Evolutionary conservation across 768 basidiomycete genomes (phyloP).

Genomic region (Rossbeevera mucosa): DNA sequence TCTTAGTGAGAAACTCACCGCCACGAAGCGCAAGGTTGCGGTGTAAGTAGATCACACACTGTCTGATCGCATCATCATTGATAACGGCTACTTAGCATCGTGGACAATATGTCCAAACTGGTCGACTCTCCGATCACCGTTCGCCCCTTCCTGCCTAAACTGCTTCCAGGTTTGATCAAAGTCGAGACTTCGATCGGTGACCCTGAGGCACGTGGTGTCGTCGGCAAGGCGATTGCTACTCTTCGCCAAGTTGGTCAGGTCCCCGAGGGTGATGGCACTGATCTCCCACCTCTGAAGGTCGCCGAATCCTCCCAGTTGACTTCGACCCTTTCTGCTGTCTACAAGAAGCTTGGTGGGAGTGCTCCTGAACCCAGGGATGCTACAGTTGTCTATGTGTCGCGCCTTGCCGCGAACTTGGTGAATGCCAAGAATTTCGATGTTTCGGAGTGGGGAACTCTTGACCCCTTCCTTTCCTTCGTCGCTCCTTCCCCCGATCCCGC

Average conservation of each 20-base stretch:
- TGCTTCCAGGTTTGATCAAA: conserved; percentile 94
- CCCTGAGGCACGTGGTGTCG: conserved; percentile 93
- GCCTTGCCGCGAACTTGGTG: conserved; percentile 81
- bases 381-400: conserved; percentile 63
- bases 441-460: conserved; percentile 79
- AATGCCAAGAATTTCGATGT: conserved; percentile 91
- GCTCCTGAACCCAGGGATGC: conserved; percentile 55
- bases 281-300: conserved; percentile 81
- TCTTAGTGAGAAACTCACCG: conserved; percentile 89
- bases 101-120: conserved; percentile 98
- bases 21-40: conserved; percentile 96
- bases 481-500: conserved; percentile 60
- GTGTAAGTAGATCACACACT: conserved; percentile 54
- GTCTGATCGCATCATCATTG: conserved; percentile 15
- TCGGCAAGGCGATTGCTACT: conserved; percentile 88
- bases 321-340: conserved; percentile 64
- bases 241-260: conserved; percentile 94
- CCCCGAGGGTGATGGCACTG: conserved; percentile 79
- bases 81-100: conserved; percentile 52
- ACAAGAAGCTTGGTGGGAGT: conserved; percentile 76
- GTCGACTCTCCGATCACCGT: conserved; percentile 94
- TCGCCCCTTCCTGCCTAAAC: conserved; percentile 93
- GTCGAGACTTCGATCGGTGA: conserved; percentile 93
- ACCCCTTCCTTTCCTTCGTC: conserved; percentile 70
- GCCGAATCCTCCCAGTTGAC: conserved; percentile 66